These are phyloP conservation scores for Fusarium keratoplasticum DNA, from an alignment of 2,329 filamentous ascomycete species.

Conservation along the genomic window DNA sequence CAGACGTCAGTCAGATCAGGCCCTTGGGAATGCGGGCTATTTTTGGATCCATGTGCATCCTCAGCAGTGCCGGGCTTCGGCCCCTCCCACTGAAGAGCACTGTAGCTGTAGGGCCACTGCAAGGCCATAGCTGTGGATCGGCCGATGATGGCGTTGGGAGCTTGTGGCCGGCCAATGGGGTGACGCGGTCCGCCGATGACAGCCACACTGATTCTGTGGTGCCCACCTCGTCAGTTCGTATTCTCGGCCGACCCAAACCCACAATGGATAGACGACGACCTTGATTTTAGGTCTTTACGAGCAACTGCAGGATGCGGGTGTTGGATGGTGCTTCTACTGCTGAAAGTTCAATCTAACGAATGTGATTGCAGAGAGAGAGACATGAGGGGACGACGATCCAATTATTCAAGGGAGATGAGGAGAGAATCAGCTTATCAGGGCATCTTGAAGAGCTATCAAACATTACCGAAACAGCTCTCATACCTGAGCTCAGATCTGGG, in stretches of 20 bases:
- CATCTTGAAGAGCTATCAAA: background rate
- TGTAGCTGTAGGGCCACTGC: background rate
- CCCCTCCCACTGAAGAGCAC: slow-evolving; percentile 15
- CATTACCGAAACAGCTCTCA: background rate
- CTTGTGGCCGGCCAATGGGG: slow-evolving; percentile 28
- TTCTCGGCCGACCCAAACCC: slow-evolving; percentile 35
- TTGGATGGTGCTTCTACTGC: slow-evolving; percentile 6
- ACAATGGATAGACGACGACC: slow-evolving; percentile 14
- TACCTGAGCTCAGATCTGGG: background rate
- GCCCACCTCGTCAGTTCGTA: slow-evolving; percentile 45
- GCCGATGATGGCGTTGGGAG: slow-evolving; percentile 13
- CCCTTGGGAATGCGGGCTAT: slow-evolving; percentile 17
- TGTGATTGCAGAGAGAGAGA: background rate
- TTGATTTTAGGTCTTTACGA: slow-evolving; percentile 24
- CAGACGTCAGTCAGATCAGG: slow-evolving; percentile 14
- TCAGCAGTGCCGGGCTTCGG: slow-evolving; percentile 10
- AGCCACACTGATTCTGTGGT: slow-evolving; percentile 35
- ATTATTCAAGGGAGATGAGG: slow-evolving; percentile 6
- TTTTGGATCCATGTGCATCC: slow-evolving; percentile 19
- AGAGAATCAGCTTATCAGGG: background rate
- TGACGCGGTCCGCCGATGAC: slow-evolving; percentile 29
- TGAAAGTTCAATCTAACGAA: slow-evolving; percentile 10
- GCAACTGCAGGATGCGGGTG: slow-evolving; percentile 9
- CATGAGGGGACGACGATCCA: background rate
- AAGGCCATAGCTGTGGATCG: slow-evolving; percentile 27